Base-by-base conservation (phyloP, 2,329 filamentous ascomycete genomes). In the Stromatinia cepivora region DNA sequence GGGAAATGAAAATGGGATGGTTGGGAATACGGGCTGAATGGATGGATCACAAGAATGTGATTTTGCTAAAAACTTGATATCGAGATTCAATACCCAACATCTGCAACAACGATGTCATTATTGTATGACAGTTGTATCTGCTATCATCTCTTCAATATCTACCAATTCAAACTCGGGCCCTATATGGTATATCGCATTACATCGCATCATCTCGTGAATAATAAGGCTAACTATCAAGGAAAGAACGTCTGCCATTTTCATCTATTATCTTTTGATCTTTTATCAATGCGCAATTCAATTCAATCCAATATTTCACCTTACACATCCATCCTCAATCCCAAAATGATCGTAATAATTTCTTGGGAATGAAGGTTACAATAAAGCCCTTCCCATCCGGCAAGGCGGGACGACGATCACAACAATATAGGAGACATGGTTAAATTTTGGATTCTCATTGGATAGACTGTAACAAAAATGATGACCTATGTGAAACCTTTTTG, bases 81-180 rank as follows among this genome's bases (percentile, higher is more conserved):
- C 48, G 46, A 52, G 45, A 36, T 25, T 28, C 59, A 36, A 63
- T 63, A 63, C 61, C 61, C 61, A 63, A 63, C 61, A 63, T 63
- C 46, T 63, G 61, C 46, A 63, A 63, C n/a, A 39, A 63, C 61
- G 61, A 63, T 63, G 61, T 52, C 61, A 63, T 63, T 36, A 25
- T 52, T 52, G 61, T 63, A 36, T 17, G 20, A 28, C 34, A 20
- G 5, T 52, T 46, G 45, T 31, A 34, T 36, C 59, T 62, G 45
- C 28, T 45, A 20, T 20, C 25, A 25, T 45, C 3, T 17, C 22
- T 22, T 20, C 57, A 28, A 52, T 25, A 25, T 28, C 22, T 63
- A n/a, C 46, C 46, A 63, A 63, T 63, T 52, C 13, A 52, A 25
- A 63, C 34, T 63, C 46, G 31, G 59, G 31, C 59, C 31, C 31